Percentiles rank a stretch among this genome's conserved stretches.
Evolutionary conservation across 2,329 filamentous ascomycete genomes (phyloP).

Genomic region (Pseudonectria buxi): DNA sequence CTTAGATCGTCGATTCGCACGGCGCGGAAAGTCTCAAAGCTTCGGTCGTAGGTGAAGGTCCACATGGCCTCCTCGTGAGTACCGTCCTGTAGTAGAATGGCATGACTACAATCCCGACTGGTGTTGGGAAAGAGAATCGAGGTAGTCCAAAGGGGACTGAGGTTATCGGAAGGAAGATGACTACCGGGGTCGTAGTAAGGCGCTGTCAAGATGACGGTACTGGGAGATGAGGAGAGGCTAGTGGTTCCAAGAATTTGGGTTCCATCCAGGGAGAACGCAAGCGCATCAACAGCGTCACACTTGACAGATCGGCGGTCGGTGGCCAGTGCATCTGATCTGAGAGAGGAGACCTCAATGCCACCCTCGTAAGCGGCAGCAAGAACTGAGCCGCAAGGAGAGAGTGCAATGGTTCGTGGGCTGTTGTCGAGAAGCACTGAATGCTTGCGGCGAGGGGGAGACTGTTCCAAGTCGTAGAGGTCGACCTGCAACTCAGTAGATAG

Average conservation of each 20-base stretch:
- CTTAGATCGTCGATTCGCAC: constrained; percentile 68
- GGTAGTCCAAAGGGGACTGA: constrained; percentile 75
- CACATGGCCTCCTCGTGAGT: constrained; percentile 61
- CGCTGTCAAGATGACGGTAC: constrained; percentile 69
- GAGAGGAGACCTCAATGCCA: constrained; percentile 79
- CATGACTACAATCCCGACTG: constrained; percentile 72
- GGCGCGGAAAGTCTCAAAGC: constrained; percentile 70
- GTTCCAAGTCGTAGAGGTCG: constrained; percentile 70
- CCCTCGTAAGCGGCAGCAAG: constrained; percentile 79
- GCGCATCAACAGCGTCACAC: constrained; percentile 66
- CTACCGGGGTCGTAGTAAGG: constrained; percentile 72
- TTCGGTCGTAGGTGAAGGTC: constrained; percentile 72
- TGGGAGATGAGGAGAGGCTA: constrained; percentile 54
- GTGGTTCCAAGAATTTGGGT: constrained; percentile 74
- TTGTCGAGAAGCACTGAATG: constrained; percentile 73
- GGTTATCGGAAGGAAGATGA: constrained; percentile 56
- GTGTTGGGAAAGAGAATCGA: constrained; percentile 79
- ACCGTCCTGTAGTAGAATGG: constrained; percentile 59
- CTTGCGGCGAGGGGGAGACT: constrained; percentile 59
- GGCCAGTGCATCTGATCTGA: constrained; percentile 55
- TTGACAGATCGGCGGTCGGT: constrained; percentile 71
- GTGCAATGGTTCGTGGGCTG: constrained; percentile 66
- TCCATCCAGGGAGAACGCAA: constrained; percentile 71
- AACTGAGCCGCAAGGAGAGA: constrained; percentile 76
- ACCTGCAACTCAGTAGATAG: constrained; percentile 77